A percentile compares a stretch with the other conserved stretches of the same genome.
phyloP scores from a whole-genome alignment of 306 rosid species.

The Delonix regia region DNA sequence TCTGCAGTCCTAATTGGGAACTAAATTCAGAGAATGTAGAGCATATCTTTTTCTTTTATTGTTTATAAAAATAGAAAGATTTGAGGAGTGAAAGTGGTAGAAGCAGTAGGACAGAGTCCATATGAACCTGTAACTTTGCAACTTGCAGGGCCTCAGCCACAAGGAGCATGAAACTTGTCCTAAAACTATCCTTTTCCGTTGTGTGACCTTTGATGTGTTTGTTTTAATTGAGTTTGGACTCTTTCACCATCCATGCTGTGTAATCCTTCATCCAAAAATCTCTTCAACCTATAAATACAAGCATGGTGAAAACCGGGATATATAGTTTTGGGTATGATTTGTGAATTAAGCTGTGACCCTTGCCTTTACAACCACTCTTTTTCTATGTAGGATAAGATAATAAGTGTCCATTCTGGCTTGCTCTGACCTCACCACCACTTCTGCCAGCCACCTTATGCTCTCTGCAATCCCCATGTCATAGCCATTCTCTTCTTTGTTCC shows the following conservation, averaged over 20 bases:
- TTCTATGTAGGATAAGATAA: no score
- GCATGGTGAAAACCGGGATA: no score
- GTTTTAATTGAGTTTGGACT: background rate
- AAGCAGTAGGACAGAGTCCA: background rate
- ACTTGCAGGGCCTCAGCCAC: background rate
- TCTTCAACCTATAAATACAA: no score
- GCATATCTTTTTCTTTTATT: no score
- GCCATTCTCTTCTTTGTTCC: constrained; percentile 38
- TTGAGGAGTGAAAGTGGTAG: background rate
- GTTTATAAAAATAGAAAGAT: no score
- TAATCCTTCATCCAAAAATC: background rate
- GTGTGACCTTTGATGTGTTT: no score
- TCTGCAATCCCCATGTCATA: constrained; percentile 63
- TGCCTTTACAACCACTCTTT: no score
- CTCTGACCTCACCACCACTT: constrained; percentile 84
- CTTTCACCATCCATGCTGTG: background rate
- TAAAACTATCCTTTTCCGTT: background rate
- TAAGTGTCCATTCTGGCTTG: constrained; percentile 87
- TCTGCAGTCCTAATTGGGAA: no score
- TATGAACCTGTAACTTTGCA: background rate
- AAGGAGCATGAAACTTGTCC: background rate
- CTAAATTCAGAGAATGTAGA: background rate
- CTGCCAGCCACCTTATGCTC: constrained; percentile 93
- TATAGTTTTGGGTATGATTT: no score
- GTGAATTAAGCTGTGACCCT: no score